Evolutionary conservation across 257 asterid species (phyloP), one percentile per base, ranked within the genome.

Genomic region (Nicotiana undulata): DNA sequence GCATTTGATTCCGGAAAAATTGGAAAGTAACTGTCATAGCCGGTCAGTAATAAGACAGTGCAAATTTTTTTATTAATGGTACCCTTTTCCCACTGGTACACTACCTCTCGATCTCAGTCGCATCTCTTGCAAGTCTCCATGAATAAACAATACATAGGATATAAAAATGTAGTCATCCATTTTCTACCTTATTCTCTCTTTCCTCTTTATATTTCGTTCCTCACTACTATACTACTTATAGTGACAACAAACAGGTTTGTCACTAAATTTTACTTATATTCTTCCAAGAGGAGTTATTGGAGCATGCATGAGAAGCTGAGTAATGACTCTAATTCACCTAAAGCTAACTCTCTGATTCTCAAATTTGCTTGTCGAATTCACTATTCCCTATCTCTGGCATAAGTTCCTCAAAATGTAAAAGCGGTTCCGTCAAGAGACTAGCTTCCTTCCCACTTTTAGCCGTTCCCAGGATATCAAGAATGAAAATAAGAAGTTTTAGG

Each of bases 351-450:
- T 70, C 4, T 17, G 59, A 22, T 44, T 70, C 59, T 40, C 77
- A 70, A 20, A 22, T 70, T 22, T 70, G 77, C 59, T 22, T 22
- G 59, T 70, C 37, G 22, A 70, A 20, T 46, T 13, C 59, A 44
- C 34, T 3, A 6, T 70, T 11, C 22, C 77, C 34, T 58, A 10
- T 70, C 59, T 7, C 59, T 20, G 56, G 89, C 77, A 82, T 64
- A 52, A 80, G 31, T 88, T 91, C 67, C 85, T 86, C 81, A 86
- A 81, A 60, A 28, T 86, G 13, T 88, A 90, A 90, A 89, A 87
- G 55, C 77, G 74, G 80, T 44, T 81, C 90, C 20, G 40, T 84
- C 9, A 88, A 80, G 49, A 77, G 84, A 70, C n/a, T 88, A 3
- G 81, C 90, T 40, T 85, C 90, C 44, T 83, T 89, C 32, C 85